Base-by-base conservation (phyloP, 306 rosid species). In the Quercus berberidifolia region DNA sequence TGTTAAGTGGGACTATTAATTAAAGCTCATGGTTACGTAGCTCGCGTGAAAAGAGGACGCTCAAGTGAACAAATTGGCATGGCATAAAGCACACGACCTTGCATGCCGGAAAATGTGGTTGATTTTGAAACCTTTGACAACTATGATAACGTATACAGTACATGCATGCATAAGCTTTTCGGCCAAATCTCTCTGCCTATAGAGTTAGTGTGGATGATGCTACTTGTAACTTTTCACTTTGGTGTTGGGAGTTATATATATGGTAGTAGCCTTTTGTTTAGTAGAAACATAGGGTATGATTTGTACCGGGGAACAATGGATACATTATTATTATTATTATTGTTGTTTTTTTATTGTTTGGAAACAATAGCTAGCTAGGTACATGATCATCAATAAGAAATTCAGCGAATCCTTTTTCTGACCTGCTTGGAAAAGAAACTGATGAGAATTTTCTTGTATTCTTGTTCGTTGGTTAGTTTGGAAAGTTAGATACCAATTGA, bases 201-300 rank as follows among this genome's bases (percentile, higher is more conserved):
- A 41, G 12, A 8, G 69, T 78, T n/a, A 38, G 82, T 80, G 19
- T 75, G 33, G 56, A 75, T 51, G 74, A 73, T 84, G 74, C 64
- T 76, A 73, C 79, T 74, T 77, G 85, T 70, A 55, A 10, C 78
- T 82, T 51, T 78, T 80, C 74, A 77, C 78, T 33, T 41, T 52
- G 20, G 25, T 69, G 56, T 65, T 77, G 76, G 21, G 56, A 43
- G 23, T 17, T 2, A 28, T 62, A 12, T 2, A 10, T 12, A 49
- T 49, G 1, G 54, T 3, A 25, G 67, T 60, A 55, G 57, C 55
- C 63, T 64, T 71, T 82, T 77, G 76, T 75, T 65, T 65, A 38
- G 52, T 43, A 68, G 31, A 81, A 31, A 25, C 77, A 76, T 33
- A 60, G 46, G 49, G 54, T 49, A 49, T 49, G 54, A 49, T 49